Base-by-base conservation (phyloP, 345 rosid species). In the Reutealis trisperma region DNA sequence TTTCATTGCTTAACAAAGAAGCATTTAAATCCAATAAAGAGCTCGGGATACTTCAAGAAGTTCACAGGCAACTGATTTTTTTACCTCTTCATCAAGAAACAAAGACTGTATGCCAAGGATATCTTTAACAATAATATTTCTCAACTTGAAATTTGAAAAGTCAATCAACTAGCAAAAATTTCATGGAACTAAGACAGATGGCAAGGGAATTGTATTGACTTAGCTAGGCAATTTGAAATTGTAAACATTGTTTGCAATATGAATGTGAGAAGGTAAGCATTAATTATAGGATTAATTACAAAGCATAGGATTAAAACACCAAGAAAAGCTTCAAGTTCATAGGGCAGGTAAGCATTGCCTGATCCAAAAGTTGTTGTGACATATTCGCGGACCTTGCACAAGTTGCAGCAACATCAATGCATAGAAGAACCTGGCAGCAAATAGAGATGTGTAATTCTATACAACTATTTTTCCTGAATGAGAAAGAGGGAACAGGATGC, bases 381-480 rank as follows among this genome's bases (percentile, higher is more conserved):
- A 88, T 89, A 77, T 80, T 77, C 84, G 89, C 84, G 34, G 94
- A 89, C 85, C 81, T 92, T 63, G 99, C 98, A 78, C 93, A 92
- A 82, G 96, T 89, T 68, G 93, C 87, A 85, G 99, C 98, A 69
- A 90, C 94, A 83, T 95, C 99, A 63, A 95, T 89, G 76, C 96
- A 95, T 51, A 95, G 91, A 87, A 93, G 92, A 84, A 89, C 81
- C 99, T 95, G 87, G 77, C 78, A 91, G 68, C 73, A 86, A 41
- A 82, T n/a, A 65, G 72, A 73, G 45, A 81, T 45, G 75, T 73
- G 76, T 77, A 77, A 82, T 71, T 69, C 72, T 63, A 60, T 62
- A 57, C n/a, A 67, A 71, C 66, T 32, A 73, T 37, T 71, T 77
- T 44, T 67, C 66, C 13, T 8, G 59, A 67, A 42, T 25, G 34